phyloP scores from a whole-genome alignment of 352 stramenopile genomes.

The Phytophthora litchii region DNA sequence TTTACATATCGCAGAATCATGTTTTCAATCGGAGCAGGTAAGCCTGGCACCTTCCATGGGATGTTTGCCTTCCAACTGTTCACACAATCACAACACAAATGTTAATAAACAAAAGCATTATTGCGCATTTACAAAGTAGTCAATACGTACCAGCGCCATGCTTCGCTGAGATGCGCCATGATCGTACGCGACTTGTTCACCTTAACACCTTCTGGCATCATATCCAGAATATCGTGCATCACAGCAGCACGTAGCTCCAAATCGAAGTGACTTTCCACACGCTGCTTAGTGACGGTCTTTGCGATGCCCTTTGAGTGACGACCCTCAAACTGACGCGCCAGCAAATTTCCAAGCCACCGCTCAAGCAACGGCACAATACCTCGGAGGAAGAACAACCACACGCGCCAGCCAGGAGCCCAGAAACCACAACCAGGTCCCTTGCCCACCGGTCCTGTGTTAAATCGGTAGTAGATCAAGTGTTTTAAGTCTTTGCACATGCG shows the following conservation, averaged over 20 bases:
- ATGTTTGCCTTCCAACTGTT: conserved; percentile 98
- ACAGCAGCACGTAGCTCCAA: conserved; percentile 98
- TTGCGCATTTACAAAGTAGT: background rate
- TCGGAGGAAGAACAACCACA: conserved; percentile 99
- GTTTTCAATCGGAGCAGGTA: conserved; percentile 99
- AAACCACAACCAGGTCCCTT: conserved; percentile 99
- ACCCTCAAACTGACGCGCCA: conserved; percentile 99
- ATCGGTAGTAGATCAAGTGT: conserved; percentile 99
- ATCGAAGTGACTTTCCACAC: conserved; percentile 99
- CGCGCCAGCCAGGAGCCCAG: conserved; percentile 98
- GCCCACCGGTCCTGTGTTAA: conserved; percentile 99
- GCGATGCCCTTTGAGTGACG: conserved; percentile 98
- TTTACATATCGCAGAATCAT: conserved; percentile 99
- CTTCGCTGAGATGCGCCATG: conserved; percentile 98
- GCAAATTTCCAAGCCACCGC: conserved; percentile 98
- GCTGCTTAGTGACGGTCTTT: conserved; percentile 99
- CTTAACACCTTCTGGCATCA: conserved; percentile 99
- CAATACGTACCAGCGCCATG: conserved; percentile 91
- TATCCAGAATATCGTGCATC: conserved; percentile 99
- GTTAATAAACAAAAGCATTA: conserved; percentile 13
- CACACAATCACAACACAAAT: conserved; percentile 12
- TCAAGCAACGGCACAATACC: conserved; percentile 99
- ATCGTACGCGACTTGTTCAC: conserved; percentile 99
- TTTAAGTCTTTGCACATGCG: conserved; percentile 99
- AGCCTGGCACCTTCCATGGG: conserved; percentile 99